Percentiles rank a stretch among this genome's conserved stretches.
These are phyloP conservation scores for Neospora caninum DNA, from an alignment of 169 alveolate species.

Conservation along the genomic window DNA sequence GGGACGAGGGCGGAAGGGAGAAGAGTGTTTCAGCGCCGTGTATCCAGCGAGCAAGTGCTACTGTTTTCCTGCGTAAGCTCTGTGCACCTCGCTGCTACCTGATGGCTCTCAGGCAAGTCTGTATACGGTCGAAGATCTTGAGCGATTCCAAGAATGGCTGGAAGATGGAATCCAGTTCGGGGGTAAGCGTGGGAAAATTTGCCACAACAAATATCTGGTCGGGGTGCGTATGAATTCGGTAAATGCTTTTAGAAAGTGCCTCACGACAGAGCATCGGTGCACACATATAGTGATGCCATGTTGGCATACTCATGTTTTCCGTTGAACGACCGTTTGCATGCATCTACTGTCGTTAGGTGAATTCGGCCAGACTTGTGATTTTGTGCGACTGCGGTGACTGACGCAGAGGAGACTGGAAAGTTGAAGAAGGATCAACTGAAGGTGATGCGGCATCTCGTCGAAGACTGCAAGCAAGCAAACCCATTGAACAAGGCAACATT, in stretches of 20 bases:
- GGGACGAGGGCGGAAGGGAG: too few relatives aligned
- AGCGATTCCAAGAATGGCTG: conserved; percentile 29
- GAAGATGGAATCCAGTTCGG: conserved; percentile 26
- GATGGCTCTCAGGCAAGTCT: not conserved
- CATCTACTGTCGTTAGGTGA: too few relatives aligned
- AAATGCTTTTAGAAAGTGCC: too few relatives aligned
- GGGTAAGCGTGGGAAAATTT: not conserved
- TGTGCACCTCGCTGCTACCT: not conserved
- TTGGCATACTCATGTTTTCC: too few relatives aligned
- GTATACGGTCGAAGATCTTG: conserved; percentile 12
- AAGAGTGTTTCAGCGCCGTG: too few relatives aligned
- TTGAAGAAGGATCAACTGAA: not conserved
- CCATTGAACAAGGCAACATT: not conserved
- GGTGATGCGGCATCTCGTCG: not conserved
- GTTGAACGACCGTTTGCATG: too few relatives aligned
- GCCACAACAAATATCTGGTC: too few relatives aligned
- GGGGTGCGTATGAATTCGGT: too few relatives aligned
- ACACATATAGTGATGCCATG: too few relatives aligned
- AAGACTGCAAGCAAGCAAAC: conserved; percentile 37
- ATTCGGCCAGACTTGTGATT: not conserved
- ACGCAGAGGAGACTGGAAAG: conserved; percentile 30
- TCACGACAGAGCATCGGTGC: too few relatives aligned
- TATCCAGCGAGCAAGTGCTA: too few relatives aligned
- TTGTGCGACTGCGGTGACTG: not conserved
- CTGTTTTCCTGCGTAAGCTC: too few relatives aligned